phyloP scores from a whole-genome alignment of 371 early-diverging fungal species.

The Mucor piriformis region DNA sequence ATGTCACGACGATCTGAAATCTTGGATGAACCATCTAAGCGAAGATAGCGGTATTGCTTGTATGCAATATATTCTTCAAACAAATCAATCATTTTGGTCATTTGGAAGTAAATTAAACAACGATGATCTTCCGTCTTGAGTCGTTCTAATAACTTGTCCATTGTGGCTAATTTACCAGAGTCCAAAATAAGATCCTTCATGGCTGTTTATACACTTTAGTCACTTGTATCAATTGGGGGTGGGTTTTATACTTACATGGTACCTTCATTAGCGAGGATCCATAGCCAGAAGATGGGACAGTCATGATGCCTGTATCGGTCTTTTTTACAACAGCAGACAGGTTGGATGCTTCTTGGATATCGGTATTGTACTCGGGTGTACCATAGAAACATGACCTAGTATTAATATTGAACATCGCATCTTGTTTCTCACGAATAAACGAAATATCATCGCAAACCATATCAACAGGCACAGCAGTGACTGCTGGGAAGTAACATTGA shows the following conservation, averaged over 20 bases:
- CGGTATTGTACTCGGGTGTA: constrained; percentile 30
- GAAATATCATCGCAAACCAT: constrained; percentile 66
- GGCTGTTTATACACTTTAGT: constrained; percentile 40
- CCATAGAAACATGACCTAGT: constrained; percentile 58
- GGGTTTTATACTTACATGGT: constrained; percentile 38
- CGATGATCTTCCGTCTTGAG: constrained; percentile 94
- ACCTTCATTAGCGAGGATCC: constrained; percentile 52
- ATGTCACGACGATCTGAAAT: constrained; percentile 91
- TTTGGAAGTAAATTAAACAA: constrained; percentile 98
- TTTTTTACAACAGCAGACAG: constrained; percentile 25
- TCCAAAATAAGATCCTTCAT: constrained; percentile 86
- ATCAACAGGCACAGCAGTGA: constrained; percentile 70
- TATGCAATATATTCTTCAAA: constrained; percentile 94
- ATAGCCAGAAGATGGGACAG: constrained; percentile 37
- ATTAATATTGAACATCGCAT: constrained; percentile 52
- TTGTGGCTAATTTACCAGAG: constrained; percentile 92
- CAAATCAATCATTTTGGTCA: constrained; percentile 98
- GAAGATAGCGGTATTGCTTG: constrained; percentile 88
- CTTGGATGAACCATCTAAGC: constrained; percentile 96
- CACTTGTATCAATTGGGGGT: neutral
- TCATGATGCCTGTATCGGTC: constrained; percentile 37
- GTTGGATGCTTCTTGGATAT: constrained; percentile 24
- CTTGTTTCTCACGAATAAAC: constrained; percentile 61
- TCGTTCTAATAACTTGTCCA: constrained; percentile 87
- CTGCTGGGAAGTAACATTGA: constrained; percentile 41